phyloP scores from a whole-genome alignment of 2,329 filamentous ascomycete species.

The Xylariales sp. region DNA sequence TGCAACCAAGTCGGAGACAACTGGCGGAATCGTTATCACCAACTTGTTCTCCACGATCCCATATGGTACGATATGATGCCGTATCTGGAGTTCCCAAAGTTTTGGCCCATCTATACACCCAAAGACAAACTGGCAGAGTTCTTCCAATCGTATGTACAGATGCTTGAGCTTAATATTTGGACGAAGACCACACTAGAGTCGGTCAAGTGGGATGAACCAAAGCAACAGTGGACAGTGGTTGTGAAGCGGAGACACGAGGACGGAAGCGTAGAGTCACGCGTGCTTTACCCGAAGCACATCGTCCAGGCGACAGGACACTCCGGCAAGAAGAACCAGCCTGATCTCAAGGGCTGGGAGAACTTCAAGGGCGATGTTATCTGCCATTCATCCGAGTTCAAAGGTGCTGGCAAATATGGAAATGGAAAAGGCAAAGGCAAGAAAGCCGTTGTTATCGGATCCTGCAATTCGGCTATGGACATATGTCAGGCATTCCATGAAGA shows the following conservation, averaged over 20 bases:
- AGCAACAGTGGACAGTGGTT: conserved; percentile 43
- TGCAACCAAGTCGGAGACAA: conserved; percentile 51
- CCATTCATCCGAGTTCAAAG: conserved; percentile 45
- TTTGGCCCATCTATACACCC: conserved; percentile 63
- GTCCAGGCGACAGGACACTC: conserved; percentile 62
- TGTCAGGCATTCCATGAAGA: conserved; percentile 8
- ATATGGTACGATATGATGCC: conserved; percentile 56
- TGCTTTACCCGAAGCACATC: conserved; percentile 53
- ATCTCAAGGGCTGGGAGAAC: conserved; percentile 43
- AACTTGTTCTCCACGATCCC: conserved; percentile 58
- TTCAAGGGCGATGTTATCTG: conserved; percentile 43
- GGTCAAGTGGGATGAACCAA: conserved; percentile 28
- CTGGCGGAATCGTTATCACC: conserved; percentile 54
- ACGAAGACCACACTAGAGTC: conserved; percentile 41
- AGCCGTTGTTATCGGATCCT: conserved; percentile 48
- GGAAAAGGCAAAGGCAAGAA: conserved; percentile 35
- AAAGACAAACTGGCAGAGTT: conserved; percentile 64
- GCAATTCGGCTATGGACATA: conserved; percentile 43
- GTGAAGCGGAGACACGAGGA: conserved; percentile 1
- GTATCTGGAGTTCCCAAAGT: conserved; percentile 55
- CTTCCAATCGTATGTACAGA: conserved; percentile 56
- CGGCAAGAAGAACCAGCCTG: conserved; percentile 55
- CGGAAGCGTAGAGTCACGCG: conserved; percentile 36
- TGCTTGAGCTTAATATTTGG: conserved; percentile 63
- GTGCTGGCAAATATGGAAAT: conserved; percentile 27